These are phyloP conservation scores for Aaosphaeria pasadenensis DNA, from an alignment of 2,329 filamentous ascomycete species.

Conservation along the genomic window DNA sequence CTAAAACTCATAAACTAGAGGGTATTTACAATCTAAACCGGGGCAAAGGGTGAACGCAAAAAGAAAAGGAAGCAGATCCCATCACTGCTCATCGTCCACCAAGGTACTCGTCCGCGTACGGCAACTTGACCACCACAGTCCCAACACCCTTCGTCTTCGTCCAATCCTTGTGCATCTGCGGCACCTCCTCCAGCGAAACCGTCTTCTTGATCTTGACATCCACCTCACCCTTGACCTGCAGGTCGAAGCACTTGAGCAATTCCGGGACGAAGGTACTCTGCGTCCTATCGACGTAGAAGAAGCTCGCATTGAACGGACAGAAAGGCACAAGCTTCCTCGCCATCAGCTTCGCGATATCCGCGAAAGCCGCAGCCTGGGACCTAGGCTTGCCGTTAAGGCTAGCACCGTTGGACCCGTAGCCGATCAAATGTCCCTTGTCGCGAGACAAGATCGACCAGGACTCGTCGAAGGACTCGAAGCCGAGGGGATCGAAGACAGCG, in stretches of 20 bases:
- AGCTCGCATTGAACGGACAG: conserved; percentile 20
- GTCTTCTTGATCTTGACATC: conserved; percentile 23
- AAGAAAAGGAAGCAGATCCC: too few species aligned
- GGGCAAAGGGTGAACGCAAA: too few species aligned
- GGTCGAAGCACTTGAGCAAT: conserved; percentile 14
- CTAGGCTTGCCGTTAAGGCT: conserved; percentile 16
- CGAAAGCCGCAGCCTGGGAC: conserved; percentile 6
- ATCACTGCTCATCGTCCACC: too few species aligned
- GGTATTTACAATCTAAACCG: too few species aligned
- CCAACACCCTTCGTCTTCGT: conserved; percentile 22
- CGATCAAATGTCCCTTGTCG: conserved; percentile 35
- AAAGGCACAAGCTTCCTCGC: conserved; percentile 20
- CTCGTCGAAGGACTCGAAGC: conserved; percentile 52
- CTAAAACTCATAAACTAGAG: too few species aligned
- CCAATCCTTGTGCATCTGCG: conserved; percentile 24
- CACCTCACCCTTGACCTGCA: conserved; percentile 19
- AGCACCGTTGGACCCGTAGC: conserved; percentile 23
- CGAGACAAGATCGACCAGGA: conserved; percentile 44
- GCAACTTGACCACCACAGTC: conserved; percentile 16
- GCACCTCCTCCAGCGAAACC: conserved; percentile 23
- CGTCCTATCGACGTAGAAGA: conserved; percentile 24
- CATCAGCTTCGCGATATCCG: conserved; percentile 19
- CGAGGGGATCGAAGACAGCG: conserved; percentile 49
- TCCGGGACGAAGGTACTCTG: conserved; percentile 24
- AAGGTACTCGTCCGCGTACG: too few species aligned